Base-by-base conservation (phyloP, 148 eudicot genomes). In the Nepenthes gracilis region DNA sequence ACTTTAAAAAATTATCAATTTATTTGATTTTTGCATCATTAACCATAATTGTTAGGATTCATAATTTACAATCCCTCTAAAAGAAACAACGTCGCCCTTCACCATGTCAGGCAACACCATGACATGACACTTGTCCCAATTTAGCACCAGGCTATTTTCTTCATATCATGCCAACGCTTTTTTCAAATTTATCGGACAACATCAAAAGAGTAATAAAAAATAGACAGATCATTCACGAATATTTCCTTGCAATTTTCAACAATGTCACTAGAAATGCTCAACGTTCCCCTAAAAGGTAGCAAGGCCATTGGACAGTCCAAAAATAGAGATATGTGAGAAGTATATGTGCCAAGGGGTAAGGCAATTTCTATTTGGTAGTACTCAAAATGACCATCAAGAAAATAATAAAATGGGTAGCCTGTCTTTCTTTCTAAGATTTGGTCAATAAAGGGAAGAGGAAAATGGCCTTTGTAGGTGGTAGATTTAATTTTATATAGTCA, bases 301-400 rank as follows among this genome's bases (percentile, higher is more conserved):
- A 1, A 50, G 67, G 13, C 48, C 50, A 38, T 64, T 64, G 35
- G 48, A 54, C 1, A 54, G 33, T 4, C 50, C 59, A 40, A 64
- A 23, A 23, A 64, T 32, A 60, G 50, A 47, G 55, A 36, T 9
- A 15, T 8, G 12, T 35, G 47, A 13, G 36, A 58, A 9, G 47
- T 7, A 38, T 36, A 58, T 1, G 61, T 58, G 8, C 47, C 61
- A 13, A 37, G 37, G 1, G 47, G 48, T 2, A 12, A 52, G 9
- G 58, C 35, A n/a, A 64, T 64, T 2, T 9, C 35, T 3, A 64
- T 54, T 35, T 64, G 36, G 38, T 35, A 36, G n/a, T 64, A 64
- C 11, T 50, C 13, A 7, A 48, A 64, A 33, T 64, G 37, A 36
- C 36, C 23, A 23, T 64, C 67, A 15, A 64, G 59, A 40, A 64